Evolutionary conservation across 805 yeast species (phyloP), one percentile per base, ranked within the genome.

Genomic region (Ogataea haglerorum): DNA sequence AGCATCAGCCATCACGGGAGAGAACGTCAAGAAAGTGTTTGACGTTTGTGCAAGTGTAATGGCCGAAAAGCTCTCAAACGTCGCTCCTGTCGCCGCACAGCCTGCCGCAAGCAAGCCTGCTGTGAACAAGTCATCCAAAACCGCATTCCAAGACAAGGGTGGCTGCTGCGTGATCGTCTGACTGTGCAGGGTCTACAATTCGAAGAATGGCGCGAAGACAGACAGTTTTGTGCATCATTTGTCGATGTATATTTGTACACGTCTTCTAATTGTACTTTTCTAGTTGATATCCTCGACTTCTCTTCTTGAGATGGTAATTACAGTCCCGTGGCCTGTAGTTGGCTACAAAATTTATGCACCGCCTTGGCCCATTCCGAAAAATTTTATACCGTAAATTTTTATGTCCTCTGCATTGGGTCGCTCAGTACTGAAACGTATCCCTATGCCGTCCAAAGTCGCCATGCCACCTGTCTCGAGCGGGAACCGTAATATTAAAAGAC

Each of bases 1-100:
- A 61, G 85, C 95, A 53, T 84, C 91, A 12, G 85, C 95, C 3
- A 80, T 77, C 49, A 67, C 73, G 3, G 75, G 78, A 65, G 70
- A 73, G 40, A 84, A 85, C 42, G 74, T 87, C 5, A 65, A 66
- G 28, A 76, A 78, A 22, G 82, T 86, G 5, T 87, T 87, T 58
- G 73, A 80, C 51, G 65, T 43, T n/a, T 61, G 65, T 50, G 65
- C 63, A 48, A 65, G 64, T 44, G 62, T 45, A 22, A 36, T 40
- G 38, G 44, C 43, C 14, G 43, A 40, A 13, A 48, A 43, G 30
- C 17, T 21, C 2, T 26, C 43, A 12, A 23, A 16, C 10, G 15
- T 43, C 8, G 38, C 29, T 10, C 36, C 42, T 6, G 26, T 39
- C 13, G 24, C 30, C 34, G 34, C 33, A 10, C 30, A 19, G 19